phyloP scores from a whole-genome alignment of 208 protist genomes.

The Acanthamoeba castellanii region DNA sequence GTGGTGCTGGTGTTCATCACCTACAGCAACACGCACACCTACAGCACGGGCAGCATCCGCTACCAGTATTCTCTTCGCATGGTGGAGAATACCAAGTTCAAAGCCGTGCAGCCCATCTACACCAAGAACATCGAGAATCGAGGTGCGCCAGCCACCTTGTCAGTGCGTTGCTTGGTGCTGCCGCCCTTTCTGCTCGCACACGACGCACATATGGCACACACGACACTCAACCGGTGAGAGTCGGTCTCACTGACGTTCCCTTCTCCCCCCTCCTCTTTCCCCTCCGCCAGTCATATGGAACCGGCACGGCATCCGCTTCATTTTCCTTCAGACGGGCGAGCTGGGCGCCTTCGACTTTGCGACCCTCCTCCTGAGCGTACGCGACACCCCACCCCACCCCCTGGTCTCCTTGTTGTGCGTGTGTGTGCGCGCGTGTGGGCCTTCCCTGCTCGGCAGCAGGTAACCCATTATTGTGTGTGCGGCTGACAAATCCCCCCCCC shows the following conservation, averaged over 20 bases:
- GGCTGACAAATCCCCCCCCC: neutral
- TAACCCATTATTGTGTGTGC: too few species aligned
- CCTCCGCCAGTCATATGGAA: slow-evolving; percentile 54
- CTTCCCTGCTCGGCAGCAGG: too few species aligned
- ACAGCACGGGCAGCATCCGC: slow-evolving; percentile 4
- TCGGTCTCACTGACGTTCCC: too few species aligned
- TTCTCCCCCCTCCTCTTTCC: neutral
- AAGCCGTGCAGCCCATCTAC: slow-evolving; percentile 47
- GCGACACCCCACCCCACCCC: neutral
- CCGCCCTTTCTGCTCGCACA: neutral
- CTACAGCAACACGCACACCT: slow-evolving; percentile 71
- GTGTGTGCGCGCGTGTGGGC: too few species aligned
- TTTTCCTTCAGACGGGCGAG: slow-evolving; percentile 37
- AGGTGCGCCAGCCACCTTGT: neutral
- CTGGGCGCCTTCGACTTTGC: slow-evolving; percentile 42
- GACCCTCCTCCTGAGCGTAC: slow-evolving; percentile 27
- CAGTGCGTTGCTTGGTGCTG: neutral
- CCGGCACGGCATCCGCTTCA: slow-evolving; percentile 55
- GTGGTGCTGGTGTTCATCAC: slow-evolving; percentile 69
- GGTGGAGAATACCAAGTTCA: slow-evolving; percentile 65
- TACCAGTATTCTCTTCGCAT: slow-evolving; percentile 19
- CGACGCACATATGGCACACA: too few species aligned
- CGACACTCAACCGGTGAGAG: too few species aligned
- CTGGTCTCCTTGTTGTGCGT: neutral
- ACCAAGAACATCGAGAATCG: slow-evolving; percentile 22